A percentile compares a stretch with the other conserved stretches of the same genome.
These are phyloP conservation scores for Pyrenopolyporus hunteri DNA, from an alignment of 495 filamentous ascomycete species.

Conservation along the genomic window DNA sequence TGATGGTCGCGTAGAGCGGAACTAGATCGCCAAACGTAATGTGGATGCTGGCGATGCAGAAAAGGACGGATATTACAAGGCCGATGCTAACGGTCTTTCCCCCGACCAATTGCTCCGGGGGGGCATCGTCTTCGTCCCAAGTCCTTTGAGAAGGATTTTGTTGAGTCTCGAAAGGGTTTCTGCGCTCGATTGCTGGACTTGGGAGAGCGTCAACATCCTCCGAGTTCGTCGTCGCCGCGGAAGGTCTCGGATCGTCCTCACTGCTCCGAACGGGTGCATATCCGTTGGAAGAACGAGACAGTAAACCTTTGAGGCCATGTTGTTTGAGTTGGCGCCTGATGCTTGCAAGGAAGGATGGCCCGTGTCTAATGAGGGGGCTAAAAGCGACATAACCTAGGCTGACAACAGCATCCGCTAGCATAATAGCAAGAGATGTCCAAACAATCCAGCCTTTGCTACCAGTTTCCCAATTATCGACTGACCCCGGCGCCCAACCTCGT, in stretches of 20 bases:
- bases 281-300: constrained; percentile 16
- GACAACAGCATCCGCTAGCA: constrained; percentile 91
- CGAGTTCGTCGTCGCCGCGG: constrained; percentile 4
- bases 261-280: constrained; percentile 27
- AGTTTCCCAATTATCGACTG: constrained; percentile 82
- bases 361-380: constrained; percentile 55
- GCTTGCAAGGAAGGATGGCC: constrained; percentile 13
- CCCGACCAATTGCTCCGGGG: constrained; percentile 80
- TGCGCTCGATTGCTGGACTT: constrained; percentile 36
- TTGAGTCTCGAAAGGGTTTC: constrained; percentile 23
- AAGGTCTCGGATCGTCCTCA: constrained; percentile 32
- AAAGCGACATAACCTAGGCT: constrained; percentile 82
- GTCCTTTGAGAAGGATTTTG: constrained; percentile 20
- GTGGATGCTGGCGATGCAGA: constrained; percentile 83
- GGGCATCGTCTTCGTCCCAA: constrained; percentile 72
- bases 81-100: constrained; percentile 72
- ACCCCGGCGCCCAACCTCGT: constrained; percentile 87
- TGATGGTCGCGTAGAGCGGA: constrained; percentile 74
- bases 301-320: constrained; percentile 24
- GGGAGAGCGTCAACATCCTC: constrained; percentile 21
- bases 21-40: constrained; percentile 74
- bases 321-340: constrained; percentile 27
- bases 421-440: constrained; percentile 93
- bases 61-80: constrained; percentile 72
- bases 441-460: constrained; percentile 99